phyloP scores from a whole-genome alignment of 1,139 yeast genomes.

The Pichia sp. region DNA sequence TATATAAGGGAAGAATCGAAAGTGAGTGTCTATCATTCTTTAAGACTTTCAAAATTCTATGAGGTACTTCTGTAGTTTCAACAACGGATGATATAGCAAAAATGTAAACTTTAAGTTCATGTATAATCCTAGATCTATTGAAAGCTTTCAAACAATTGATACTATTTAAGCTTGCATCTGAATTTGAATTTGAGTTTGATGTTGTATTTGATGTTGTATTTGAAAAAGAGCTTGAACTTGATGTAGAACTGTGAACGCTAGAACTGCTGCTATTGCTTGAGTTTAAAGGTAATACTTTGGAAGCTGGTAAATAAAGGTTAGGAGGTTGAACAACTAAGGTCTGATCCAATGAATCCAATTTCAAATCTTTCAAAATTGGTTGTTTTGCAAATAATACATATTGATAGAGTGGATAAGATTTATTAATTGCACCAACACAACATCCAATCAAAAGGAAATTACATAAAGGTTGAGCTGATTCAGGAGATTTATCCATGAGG shows the following conservation, averaged over 20 bases:
- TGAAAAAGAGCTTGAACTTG: slow-evolving; percentile 1
- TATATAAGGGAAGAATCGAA: slow-evolving; percentile 23
- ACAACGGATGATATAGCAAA: slow-evolving; percentile 39
- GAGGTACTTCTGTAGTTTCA: slow-evolving; percentile 33
- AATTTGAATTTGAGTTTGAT: background rate
- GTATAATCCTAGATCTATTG: slow-evolving; percentile 4
- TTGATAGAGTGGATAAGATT: slow-evolving; percentile 38
- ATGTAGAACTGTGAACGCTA: background rate
- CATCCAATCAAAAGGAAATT: slow-evolving; percentile 32
- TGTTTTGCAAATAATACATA: slow-evolving; percentile 30
- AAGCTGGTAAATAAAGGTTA: no score
- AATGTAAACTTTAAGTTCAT: slow-evolving; percentile 32
- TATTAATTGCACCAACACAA: slow-evolving; percentile 20
- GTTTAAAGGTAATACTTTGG: no score
- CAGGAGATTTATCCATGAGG: slow-evolving; percentile 20
- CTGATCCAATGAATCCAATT: slow-evolving; percentile 20
- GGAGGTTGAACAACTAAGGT: background rate
- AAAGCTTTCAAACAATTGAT: background rate
- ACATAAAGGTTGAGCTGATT: slow-evolving; percentile 26
- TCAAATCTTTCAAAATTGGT: slow-evolving; percentile 23
- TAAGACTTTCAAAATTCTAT: slow-evolving; percentile 27
- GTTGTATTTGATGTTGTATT: background rate
- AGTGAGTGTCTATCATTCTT: slow-evolving; percentile 26
- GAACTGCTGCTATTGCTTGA: background rate
- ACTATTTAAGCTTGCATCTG: background rate